Evolutionary conservation across 257 asterid species (phyloP).

Genomic region (Nicotiana undulata): DNA sequence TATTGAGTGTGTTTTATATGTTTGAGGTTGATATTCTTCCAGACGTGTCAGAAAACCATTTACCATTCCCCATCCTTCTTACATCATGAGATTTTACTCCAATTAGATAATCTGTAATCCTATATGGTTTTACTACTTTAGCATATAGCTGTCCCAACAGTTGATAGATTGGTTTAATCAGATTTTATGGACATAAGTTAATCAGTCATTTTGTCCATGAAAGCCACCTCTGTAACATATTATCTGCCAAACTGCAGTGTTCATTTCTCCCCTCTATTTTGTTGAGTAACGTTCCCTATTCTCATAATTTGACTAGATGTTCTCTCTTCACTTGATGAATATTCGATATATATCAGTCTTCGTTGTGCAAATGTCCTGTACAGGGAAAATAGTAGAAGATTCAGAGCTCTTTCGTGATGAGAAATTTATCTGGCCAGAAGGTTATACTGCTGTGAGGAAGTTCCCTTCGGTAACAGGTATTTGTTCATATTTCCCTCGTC

Average conservation of each 20-base stretch:
- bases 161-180: neutral
- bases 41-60: neutral
- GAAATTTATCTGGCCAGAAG: constrained; percentile 78
- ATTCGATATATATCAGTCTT: neutral
- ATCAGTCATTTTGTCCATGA: neutral
- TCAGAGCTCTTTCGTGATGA: constrained; percentile 61
- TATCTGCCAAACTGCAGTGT: neutral
- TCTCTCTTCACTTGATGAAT: neutral
- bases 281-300: neutral
- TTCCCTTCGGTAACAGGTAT: constrained; percentile 60
- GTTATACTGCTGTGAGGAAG: constrained; percentile 73
- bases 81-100: neutral
- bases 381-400: constrained; percentile 80
- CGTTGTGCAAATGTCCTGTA: constrained; percentile 22
- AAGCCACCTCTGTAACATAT: neutral
- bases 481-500: constrained; percentile 9
- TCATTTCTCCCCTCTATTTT: neutral
- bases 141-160: neutral
- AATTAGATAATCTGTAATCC: neutral
- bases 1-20: neutral
- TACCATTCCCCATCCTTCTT: neutral
- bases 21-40: neutral
- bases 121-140: neutral
- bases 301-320: neutral
- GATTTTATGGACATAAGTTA: neutral